Conservation (phyloP, 805 yeast species). For the Metschnikowia koreensis region DNA sequence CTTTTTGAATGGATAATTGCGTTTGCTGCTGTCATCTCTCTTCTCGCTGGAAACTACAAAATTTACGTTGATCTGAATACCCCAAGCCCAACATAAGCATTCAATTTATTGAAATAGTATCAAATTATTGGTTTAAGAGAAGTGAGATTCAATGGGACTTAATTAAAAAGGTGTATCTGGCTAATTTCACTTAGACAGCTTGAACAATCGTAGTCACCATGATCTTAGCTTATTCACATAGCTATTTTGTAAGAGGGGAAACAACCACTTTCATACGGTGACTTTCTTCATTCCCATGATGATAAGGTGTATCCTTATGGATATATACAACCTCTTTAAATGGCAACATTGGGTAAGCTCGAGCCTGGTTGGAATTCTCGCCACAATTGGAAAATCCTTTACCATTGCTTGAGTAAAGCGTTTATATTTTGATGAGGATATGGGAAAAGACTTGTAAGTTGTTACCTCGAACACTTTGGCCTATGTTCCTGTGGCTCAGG, state of each 20-base stretch:
- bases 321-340: conserved; percentile 48
- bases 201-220: conserved; percentile 39
- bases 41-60: conserved; percentile 33
- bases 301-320: conserved; percentile 42
- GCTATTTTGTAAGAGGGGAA: conserved; percentile 31
- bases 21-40: conserved; percentile 33
- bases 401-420: conserved; percentile 58
- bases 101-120: conserved; percentile 28
- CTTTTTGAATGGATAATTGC: conserved; percentile 37
- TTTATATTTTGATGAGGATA: conserved; percentile 41
- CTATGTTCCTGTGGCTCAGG: conserved; percentile 40
- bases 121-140: conserved; percentile 45
- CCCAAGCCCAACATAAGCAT: conserved; percentile 34
- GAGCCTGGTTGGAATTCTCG: conserved; percentile 47
- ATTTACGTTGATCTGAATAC: conserved; percentile 34
- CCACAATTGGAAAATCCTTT: conserved; percentile 54
- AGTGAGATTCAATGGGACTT: conserved; percentile 32
- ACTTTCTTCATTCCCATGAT: conserved; percentile 40
- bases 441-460: conserved; percentile 29
- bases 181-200: conserved; percentile 37
- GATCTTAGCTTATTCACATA: conserved; percentile 34
- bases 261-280: conserved; percentile 36
- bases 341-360: conserved; percentile 52
- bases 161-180: conserved; percentile 42
- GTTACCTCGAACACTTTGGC: conserved; percentile 40